phyloP scores from a whole-genome alignment of 2,329 filamentous ascomycete genomes.

The Alternaria viburni region DNA sequence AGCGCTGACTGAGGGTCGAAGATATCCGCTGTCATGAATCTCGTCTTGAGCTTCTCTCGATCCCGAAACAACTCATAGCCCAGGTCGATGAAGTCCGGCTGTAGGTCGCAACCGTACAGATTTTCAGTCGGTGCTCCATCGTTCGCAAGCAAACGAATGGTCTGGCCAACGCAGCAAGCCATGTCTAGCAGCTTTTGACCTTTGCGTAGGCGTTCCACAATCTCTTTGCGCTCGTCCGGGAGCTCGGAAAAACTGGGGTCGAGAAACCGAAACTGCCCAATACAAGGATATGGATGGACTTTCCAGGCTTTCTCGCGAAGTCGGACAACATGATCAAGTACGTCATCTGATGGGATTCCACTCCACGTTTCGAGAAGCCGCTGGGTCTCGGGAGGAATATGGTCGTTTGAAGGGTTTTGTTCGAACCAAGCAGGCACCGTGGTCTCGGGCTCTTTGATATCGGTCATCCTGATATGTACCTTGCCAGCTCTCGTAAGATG shows the following conservation, averaged over 20 bases:
- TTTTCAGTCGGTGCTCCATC: conserved; percentile 50
- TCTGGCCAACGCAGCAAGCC: conserved; percentile 55
- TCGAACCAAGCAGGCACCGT: conserved; percentile 33
- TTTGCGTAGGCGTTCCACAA: conserved; percentile 32
- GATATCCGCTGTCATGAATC: conserved; percentile 61
- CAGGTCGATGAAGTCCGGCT: conserved; percentile 57
- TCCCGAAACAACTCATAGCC: conserved; percentile 53
- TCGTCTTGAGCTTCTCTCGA: conserved; percentile 50
- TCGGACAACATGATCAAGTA: conserved; percentile 40
- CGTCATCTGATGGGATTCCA: conserved; percentile 38
- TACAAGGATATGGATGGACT: conserved; percentile 41
- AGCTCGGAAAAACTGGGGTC: conserved; percentile 30
- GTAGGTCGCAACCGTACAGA: conserved; percentile 50
- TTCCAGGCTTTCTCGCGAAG: conserved; percentile 36
- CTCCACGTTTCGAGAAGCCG: conserved; percentile 47
- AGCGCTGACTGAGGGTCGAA: conserved; percentile 43
- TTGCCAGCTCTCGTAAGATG: background rate
- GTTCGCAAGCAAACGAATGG: conserved; percentile 48
- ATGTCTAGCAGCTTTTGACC: conserved; percentile 48
- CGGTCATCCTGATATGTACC: conserved; percentile 1
- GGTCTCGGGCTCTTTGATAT: background rate
- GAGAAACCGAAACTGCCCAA: conserved; percentile 42
- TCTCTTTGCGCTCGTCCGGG: conserved; percentile 28
- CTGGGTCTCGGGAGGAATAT: conserved; percentile 34
- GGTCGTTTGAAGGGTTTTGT: conserved; percentile 25